These are phyloP conservation scores for Pythium myriotylum DNA, from an alignment of 352 stramenopile species.

Conservation along the genomic window DNA sequence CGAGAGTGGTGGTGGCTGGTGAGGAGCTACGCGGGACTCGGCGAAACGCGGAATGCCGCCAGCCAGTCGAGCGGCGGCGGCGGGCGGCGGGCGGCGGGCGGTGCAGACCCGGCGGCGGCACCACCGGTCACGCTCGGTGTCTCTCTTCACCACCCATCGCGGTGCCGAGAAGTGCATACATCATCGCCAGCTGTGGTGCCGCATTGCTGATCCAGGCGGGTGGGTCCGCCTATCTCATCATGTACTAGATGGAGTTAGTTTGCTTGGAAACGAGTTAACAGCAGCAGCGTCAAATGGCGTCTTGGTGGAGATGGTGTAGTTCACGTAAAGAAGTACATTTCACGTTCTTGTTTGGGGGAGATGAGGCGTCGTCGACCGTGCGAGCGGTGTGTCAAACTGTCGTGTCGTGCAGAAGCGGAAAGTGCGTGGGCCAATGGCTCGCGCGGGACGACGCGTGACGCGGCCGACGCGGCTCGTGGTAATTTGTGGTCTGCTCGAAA, in stretches of 20 bases:
- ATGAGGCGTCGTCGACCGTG: too few species aligned
- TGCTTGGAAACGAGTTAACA: not conserved
- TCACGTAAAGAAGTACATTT: too few species aligned
- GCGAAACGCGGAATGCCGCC: conserved; percentile 14
- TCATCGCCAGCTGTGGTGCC: conserved; percentile 7
- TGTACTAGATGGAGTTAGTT: not conserved
- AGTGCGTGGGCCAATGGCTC: not conserved
- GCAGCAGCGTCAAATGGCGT: too few species aligned
- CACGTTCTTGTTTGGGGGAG: too few species aligned
- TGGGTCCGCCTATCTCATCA: not conserved
- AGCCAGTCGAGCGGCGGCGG: not conserved
- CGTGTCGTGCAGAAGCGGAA: not conserved
- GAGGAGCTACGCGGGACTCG: not conserved
- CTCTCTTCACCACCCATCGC: not conserved
- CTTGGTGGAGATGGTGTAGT: too few species aligned
- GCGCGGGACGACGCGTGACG: not conserved
- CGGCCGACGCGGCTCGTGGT: conserved; percentile 9
- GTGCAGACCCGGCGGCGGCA: too few species aligned
- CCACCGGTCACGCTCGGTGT: not conserved
- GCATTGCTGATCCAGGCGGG: conserved; percentile 1
- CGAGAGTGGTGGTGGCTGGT: too few species aligned
- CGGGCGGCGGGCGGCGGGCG: too few species aligned
- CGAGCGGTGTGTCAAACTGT: conserved; percentile 2
- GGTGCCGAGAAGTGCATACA: conserved; percentile 10
- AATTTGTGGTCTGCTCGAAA: conserved; percentile 2